Percentiles rank a stretch among this genome's conserved stretches.
phyloP scores from a whole-genome alignment of 805 yeast genomes.

The Candida nanaspora region DNA sequence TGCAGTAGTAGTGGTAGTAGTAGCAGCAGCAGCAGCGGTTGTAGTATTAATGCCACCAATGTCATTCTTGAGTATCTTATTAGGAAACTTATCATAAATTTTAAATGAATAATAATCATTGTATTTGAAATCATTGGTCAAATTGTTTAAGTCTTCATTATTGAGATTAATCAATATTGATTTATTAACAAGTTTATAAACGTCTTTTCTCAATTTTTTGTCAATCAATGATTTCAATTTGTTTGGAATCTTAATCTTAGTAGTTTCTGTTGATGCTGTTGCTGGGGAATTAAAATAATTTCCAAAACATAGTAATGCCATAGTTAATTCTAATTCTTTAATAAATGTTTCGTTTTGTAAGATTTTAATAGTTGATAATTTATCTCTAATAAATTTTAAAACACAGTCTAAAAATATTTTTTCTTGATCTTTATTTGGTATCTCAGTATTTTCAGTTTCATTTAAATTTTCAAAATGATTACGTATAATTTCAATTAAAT shows the following conservation, averaged over 20 bases:
- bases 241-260: conserved; percentile 38
- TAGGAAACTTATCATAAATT: neutral
- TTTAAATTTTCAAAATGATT: conserved; percentile 29
- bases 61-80: neutral
- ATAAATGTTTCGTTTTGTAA: conserved; percentile 44
- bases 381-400: conserved; percentile 52
- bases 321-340: conserved; percentile 70
- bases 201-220: conserved; percentile 50
- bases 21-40: too few species aligned
- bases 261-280: conserved; percentile 7
- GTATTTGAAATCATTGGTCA: neutral
- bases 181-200: conserved; percentile 66
- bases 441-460: neutral
- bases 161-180: conserved; percentile 41
- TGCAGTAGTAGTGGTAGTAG: too few species aligned
- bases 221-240: conserved; percentile 52
- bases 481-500: conserved; percentile 75
- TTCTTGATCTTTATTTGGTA: conserved; percentile 23
- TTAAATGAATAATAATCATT: conserved; percentile 3
- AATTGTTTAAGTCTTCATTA: conserved; percentile 14
- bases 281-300: neutral
- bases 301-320: conserved; percentile 67
- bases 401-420: conserved; percentile 45
- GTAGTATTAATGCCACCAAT: neutral
- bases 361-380: conserved; percentile 26